A percentile compares a stretch with the other conserved stretches of the same genome.
These are phyloP conservation scores for Trichosporon sp. DNA, from an alignment of 1,284 basidiomycete genomes.

Conservation along the genomic window DNA sequence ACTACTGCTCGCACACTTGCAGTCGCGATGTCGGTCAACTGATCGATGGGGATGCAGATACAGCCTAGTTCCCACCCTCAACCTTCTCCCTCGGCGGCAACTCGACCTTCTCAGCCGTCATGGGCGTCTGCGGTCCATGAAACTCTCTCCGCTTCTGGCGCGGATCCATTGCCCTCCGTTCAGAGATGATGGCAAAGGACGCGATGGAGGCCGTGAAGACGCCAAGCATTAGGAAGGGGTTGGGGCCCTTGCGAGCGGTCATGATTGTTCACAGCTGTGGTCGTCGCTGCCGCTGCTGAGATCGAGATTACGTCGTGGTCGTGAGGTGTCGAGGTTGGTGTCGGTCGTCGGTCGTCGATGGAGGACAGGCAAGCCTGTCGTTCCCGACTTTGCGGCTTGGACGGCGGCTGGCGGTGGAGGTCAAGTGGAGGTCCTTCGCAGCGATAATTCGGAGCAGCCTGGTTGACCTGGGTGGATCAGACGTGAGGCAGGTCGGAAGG, in stretches of 20 bases:
- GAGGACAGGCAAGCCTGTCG: too few relatives aligned
- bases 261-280: neutral
- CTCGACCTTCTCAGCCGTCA: slow-evolving; percentile 28
- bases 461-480: too few relatives aligned
- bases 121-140: slow-evolving; percentile 26
- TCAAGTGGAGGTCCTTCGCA: neutral
- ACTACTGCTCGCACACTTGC: neutral
- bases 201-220: slow-evolving; percentile 28
- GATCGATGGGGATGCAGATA: neutral
- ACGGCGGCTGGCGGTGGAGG: neutral
- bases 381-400: too few relatives aligned
- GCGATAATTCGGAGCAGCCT: neutral
- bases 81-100: slow-evolving; percentile 19
- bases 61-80: slow-evolving; percentile 10
- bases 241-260: slow-evolving; percentile 26
- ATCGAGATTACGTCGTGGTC: too few relatives aligned
- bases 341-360: too few relatives aligned
- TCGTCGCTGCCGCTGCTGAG: too few relatives aligned
- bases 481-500: too few relatives aligned
- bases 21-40: neutral
- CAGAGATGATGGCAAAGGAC: slow-evolving; percentile 32
- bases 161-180: slow-evolving; percentile 29
- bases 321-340: neutral
- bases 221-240: slow-evolving; percentile 36
- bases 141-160: slow-evolving; percentile 18